These are phyloP conservation scores for Prototheca wickerhamii DNA, from an alignment of 163 green algal genomes.

Conservation along the genomic window DNA sequence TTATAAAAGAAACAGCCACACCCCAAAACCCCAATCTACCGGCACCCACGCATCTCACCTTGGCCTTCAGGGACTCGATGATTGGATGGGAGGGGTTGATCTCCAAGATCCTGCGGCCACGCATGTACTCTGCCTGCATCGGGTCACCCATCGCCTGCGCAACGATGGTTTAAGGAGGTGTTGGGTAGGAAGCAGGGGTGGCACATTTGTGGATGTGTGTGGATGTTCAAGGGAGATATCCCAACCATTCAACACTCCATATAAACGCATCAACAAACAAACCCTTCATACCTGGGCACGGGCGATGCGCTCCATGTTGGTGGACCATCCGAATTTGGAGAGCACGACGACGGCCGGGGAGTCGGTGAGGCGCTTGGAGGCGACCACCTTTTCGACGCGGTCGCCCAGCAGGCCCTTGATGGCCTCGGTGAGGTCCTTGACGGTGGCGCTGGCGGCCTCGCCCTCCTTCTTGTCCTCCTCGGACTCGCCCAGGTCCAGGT, in stretches of 20 bases:
- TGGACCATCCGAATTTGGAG: conserved; percentile 92
- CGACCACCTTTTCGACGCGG: conserved; percentile 84
- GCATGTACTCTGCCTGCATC: conserved; percentile 91
- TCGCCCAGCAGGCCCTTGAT: conserved; percentile 61
- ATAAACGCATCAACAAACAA: neutral
- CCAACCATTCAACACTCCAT: neutral
- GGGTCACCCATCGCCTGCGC: conserved; percentile 84
- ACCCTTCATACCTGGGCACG: conserved; percentile 37
- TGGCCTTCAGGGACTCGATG: conserved; percentile 50
- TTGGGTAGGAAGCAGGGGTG: neutral
- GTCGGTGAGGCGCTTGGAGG: conserved; percentile 74
- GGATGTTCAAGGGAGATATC: too few species aligned
- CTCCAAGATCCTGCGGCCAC: conserved; percentile 86
- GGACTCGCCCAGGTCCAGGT: conserved; percentile 58
- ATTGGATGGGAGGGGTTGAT: conserved; percentile 86
- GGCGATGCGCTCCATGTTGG: conserved; percentile 96
- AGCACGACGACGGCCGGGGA: conserved; percentile 90
- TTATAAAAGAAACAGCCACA: too few species aligned
- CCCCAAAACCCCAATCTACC: too few species aligned
- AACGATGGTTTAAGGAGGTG: neutral
- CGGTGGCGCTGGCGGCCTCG: conserved; percentile 33
- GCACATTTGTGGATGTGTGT: too few species aligned
- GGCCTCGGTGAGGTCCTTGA: conserved; percentile 71
- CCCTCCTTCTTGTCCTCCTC: conserved; percentile 45
- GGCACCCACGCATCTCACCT: conserved; percentile 18